These are phyloP conservation scores for Kitagawia praeruptora DNA, from an alignment of 129 eudicot genomes.

Conservation along the genomic window DNA sequence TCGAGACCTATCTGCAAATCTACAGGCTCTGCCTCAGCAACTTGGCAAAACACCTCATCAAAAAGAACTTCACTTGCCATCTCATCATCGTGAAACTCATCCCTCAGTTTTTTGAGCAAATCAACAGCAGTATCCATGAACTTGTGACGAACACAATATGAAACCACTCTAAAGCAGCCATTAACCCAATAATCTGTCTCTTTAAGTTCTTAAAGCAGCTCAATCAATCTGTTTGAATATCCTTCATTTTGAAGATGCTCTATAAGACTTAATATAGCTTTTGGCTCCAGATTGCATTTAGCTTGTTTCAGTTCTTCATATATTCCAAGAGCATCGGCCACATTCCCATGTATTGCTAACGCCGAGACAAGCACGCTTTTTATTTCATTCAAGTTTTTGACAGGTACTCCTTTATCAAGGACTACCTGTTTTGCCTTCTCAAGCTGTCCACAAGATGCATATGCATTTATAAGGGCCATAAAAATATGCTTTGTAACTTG, in stretches of 20 bases:
- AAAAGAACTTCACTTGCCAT: conserved; percentile 47
- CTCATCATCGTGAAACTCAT: conserved; percentile 35
- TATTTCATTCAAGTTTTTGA: conserved; percentile 42
- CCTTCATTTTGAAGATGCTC: conserved; percentile 65
- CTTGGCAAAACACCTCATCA: conserved; percentile 71
- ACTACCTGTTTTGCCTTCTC: conserved; percentile 78
- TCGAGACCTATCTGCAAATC: conserved; percentile 59
- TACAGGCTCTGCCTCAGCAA: conserved; percentile 47
- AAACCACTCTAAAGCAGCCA: conserved; percentile 61
- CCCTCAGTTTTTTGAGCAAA: conserved; percentile 68
- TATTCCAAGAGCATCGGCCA: conserved; percentile 53
- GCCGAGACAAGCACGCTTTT: conserved; percentile 70
- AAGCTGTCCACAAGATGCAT: conserved; percentile 72
- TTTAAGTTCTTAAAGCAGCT: conserved; percentile 47
- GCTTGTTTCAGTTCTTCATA: conserved; percentile 61
- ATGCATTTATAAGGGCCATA: conserved; percentile 82
- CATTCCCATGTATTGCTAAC: conserved; percentile 66
- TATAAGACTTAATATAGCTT: conserved; percentile 55
- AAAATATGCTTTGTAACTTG: conserved; percentile 50
- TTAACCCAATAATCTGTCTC: conserved; percentile 52
- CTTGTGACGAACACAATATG: conserved; percentile 60
- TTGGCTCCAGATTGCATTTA: conserved; percentile 55
- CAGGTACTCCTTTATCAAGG: conserved; percentile 35
- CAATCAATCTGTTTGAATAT: conserved; percentile 42
- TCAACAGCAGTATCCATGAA: conserved; percentile 53